These are phyloP conservation scores for Curvularia sp. DNA, from an alignment of 2,329 filamentous ascomycete genomes.

Conservation along the genomic window DNA sequence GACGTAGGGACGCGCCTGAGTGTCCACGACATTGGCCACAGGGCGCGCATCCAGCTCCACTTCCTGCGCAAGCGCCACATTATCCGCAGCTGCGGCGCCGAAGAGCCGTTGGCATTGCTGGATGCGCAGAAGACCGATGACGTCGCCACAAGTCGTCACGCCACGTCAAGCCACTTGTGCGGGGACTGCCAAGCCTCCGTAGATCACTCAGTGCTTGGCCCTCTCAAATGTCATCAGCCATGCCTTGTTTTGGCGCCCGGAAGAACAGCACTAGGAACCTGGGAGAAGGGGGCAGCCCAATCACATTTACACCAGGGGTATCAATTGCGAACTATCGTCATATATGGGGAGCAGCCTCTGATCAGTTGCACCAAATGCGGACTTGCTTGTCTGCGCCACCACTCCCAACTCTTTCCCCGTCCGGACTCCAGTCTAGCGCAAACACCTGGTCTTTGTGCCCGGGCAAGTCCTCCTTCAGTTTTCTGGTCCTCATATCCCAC, in stretches of 20 bases:
- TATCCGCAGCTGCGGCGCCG: slow-evolving; percentile 26
- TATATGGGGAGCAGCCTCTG: not conserved
- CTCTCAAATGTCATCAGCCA: not conserved
- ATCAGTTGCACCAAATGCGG: slow-evolving; percentile 67
- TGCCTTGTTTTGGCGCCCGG: not conserved
- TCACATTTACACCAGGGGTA: slow-evolving; percentile 15
- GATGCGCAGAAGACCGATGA: slow-evolving; percentile 26
- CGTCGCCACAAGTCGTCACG: slow-evolving; percentile 28
- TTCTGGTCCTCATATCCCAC: slow-evolving; percentile 88
- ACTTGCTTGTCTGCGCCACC: slow-evolving; percentile 89
- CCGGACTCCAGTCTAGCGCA: slow-evolving; percentile 92
- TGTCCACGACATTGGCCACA: slow-evolving; percentile 15
- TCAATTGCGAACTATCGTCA: slow-evolving; percentile 15
- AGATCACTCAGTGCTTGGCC: not conserved
- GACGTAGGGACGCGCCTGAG: slow-evolving; percentile 30
- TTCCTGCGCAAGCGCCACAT: slow-evolving; percentile 18
- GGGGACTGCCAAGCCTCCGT: slow-evolving; percentile 21
- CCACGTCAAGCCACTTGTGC: slow-evolving; percentile 23
- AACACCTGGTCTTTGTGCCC: slow-evolving; percentile 94
- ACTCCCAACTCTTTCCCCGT: slow-evolving; percentile 86
- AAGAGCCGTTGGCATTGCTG: slow-evolving; percentile 27
- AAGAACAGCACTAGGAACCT: not conserved
- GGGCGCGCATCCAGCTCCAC: slow-evolving; percentile 24
- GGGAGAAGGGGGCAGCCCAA: not conserved
- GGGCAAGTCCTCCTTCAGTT: slow-evolving; percentile 81